Evolutionary conservation across 805 yeast species (phyloP).

Genomic region (Barnettozyma vustinii): DNA sequence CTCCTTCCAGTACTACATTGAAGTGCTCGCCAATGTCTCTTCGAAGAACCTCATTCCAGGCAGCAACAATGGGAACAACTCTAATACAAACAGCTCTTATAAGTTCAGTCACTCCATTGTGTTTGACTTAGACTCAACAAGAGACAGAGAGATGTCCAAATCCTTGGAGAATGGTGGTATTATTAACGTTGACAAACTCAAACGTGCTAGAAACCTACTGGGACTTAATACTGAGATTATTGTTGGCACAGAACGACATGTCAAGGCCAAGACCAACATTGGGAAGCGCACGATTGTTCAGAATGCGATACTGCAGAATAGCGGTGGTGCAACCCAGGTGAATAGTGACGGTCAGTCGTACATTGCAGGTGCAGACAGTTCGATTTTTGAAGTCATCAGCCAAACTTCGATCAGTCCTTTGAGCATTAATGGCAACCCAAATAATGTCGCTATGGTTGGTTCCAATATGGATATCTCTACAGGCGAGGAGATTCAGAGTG

Average conservation of each 20-base stretch:
- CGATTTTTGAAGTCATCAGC: conserved; percentile 14
- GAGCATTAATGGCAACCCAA: conserved; percentile 12
- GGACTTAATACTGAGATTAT: conserved; percentile 77
- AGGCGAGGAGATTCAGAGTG: conserved; percentile 10
- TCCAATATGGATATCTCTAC: conserved; percentile 5
- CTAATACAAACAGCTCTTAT: conserved; percentile 1
- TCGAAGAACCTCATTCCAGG: conserved; percentile 41
- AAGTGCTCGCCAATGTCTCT: conserved; percentile 75
- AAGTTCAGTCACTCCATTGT: conserved; percentile 22
- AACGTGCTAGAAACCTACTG: conserved; percentile 69
- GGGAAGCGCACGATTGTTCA: conserved; percentile 13
- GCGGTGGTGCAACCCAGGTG: background rate
- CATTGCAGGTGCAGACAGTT: conserved; percentile 2
- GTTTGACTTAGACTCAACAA: conserved; percentile 22
- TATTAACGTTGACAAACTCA: conserved; percentile 75
- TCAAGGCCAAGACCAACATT: conserved; percentile 10
- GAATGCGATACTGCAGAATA: conserved; percentile 4
- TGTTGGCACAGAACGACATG: conserved; percentile 65
- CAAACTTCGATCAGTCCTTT: conserved; percentile 24
- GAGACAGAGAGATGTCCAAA: conserved; percentile 17
- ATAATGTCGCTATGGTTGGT: background rate
- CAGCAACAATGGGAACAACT: conserved; percentile 23
- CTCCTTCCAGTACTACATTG: conserved; percentile 79
- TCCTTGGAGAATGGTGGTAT: conserved; percentile 31
- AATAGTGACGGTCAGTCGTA: background rate